Conservation (phyloP, 139 green algal genomes). For the Trebouxia sp. region DNA sequence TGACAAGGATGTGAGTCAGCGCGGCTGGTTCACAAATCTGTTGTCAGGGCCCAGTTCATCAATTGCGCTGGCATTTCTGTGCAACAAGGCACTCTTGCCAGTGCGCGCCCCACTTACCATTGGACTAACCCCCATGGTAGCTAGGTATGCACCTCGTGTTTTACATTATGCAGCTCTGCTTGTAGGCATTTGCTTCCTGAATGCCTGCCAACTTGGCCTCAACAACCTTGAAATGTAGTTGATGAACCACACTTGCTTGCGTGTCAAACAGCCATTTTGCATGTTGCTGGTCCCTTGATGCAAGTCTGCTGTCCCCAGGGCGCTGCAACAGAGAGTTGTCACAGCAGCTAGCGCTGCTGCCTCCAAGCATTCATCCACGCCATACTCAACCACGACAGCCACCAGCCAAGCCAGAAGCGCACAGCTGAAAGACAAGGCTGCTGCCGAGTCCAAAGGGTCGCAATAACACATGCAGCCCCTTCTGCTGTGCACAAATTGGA, state of each 20-base stretch:
- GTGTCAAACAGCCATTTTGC: no score
- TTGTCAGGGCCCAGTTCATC: slow-evolving; percentile 45
- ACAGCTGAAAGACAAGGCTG: not conserved
- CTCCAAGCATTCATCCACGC: not conserved
- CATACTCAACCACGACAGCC: not conserved
- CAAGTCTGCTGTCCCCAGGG: not conserved
- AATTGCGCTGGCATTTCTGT: slow-evolving; percentile 58
- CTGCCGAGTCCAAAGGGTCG: not conserved
- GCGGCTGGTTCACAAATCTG: slow-evolving; percentile 46
- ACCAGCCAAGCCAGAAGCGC: slow-evolving; percentile 3
- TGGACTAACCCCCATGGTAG: slow-evolving; percentile 52
- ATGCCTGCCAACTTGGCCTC: no score
- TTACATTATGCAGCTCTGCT: no score
- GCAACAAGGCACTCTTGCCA: slow-evolving; percentile 62
- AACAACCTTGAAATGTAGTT: no score
- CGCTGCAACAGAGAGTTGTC: slow-evolving; percentile 5
- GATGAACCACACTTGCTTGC: no score
- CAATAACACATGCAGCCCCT: not conserved
- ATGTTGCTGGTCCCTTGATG: not conserved
- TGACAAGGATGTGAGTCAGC: slow-evolving; percentile 16
- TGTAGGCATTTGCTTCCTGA: no score
- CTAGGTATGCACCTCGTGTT: slow-evolving; percentile 32
- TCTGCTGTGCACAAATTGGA: no score
- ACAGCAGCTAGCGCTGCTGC: slow-evolving; percentile 6
- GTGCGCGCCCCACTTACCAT: slow-evolving; percentile 57